Conservation (phyloP, 2,329 filamentous ascomycete species). For the Penicillium sp. region DNA sequence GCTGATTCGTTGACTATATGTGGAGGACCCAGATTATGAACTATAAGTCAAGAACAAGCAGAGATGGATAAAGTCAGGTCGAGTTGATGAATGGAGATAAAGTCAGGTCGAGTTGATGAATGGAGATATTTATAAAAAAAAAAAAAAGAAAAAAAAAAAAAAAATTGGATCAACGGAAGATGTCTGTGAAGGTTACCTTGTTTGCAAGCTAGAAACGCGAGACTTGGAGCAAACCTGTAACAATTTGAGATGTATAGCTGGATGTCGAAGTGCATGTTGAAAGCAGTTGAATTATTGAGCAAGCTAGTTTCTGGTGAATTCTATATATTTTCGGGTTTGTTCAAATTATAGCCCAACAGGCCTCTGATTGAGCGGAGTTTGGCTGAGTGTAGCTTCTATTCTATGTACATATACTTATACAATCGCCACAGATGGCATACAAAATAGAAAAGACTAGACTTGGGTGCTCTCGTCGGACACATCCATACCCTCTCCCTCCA, state of each 20-base stretch:
- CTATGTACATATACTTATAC: not conserved
- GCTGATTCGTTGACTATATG: constrained; percentile 2
- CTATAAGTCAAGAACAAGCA: no score
- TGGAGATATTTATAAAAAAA: no score
- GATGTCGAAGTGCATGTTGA: not conserved
- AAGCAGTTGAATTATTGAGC: not conserved
- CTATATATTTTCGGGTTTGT: not conserved
- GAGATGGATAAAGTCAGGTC: no score
- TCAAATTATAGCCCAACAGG: not conserved
- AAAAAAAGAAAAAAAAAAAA: no score
- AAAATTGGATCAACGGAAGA: no score
- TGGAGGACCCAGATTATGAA: no score
- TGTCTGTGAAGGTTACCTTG: no score
- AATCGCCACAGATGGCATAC: not conserved
- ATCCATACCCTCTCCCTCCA: not conserved
- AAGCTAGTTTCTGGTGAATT: not conserved
- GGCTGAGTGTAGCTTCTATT: not conserved
- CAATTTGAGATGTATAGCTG: no score
- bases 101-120: no score
- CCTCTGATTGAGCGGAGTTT: not conserved
- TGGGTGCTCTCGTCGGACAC: not conserved
- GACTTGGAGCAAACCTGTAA: no score
- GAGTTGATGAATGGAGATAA: no score
- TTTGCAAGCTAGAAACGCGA: no score
- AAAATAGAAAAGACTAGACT: not conserved